A percentile compares a stretch with the other conserved stretches of the same genome.
phyloP scores from a whole-genome alignment of 164 flowering plant species.

The Vitis amurensis region DNA sequence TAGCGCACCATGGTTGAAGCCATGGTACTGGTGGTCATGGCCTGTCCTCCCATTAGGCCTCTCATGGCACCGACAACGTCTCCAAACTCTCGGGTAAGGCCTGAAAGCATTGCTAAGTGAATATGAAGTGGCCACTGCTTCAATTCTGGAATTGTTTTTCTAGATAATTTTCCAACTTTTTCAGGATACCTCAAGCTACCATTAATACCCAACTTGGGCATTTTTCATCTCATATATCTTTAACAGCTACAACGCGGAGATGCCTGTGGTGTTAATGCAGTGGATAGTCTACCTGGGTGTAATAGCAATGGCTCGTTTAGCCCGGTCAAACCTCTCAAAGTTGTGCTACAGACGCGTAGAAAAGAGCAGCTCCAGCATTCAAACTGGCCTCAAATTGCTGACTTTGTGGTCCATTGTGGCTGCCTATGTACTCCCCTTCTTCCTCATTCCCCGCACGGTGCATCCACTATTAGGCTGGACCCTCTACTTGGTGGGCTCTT shows the following conservation, averaged over 20 bases:
- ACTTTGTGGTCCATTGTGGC: slow-evolving; percentile 71
- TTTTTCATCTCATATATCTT: background rate
- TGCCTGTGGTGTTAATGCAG: slow-evolving; percentile 55
- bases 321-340: slow-evolving; percentile 73
- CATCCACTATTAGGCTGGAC: slow-evolving; percentile 92
- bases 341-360: slow-evolving; percentile 66
- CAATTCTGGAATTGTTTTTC: too few relatives aligned
- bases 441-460: slow-evolving; percentile 71
- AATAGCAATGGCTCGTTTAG: slow-evolving; percentile 57
- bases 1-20: slow-evolving; percentile 88
- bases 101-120: background rate
- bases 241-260: slow-evolving; percentile 71
- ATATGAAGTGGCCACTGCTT: too few relatives aligned
- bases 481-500: slow-evolving; percentile 70
- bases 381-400: slow-evolving; percentile 48
- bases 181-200: background rate
- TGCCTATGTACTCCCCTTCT: slow-evolving; percentile 68
- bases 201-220: background rate
- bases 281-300: slow-evolving; percentile 57
- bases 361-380: slow-evolving; percentile 47
- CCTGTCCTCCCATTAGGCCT: slow-evolving; percentile 93
- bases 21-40: slow-evolving; percentile 99
- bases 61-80: slow-evolving; percentile 84
- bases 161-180: background rate
- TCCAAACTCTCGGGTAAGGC: slow-evolving; percentile 72